Evolutionary conservation across 768 basidiomycete genomes (phyloP), one percentile per base, ranked within the genome.

Genomic region (Lentinula boryana): DNA sequence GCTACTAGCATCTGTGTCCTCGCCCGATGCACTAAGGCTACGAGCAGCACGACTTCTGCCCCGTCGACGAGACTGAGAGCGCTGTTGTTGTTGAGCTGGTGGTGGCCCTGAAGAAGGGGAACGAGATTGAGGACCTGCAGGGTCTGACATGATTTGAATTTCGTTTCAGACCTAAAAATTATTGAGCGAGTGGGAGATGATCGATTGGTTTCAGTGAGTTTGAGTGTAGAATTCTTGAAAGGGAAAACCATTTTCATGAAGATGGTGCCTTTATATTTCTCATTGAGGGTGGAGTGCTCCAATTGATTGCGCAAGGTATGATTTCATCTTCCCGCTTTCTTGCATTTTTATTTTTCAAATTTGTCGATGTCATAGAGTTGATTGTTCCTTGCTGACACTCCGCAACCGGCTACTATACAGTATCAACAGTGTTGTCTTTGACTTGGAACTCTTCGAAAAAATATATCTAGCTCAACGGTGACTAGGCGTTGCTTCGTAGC

Each of bases 301-400:
- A 56, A 55, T 27, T 55, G 16, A 35, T 35, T 41, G 38, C 40
- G 55, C 55, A 56, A 56, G 55, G 55, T 56, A 56, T 56, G 55
- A 56, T 38, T 56, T 56, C 55, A 56, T 43, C 4, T 5, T 21
- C 10, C 33, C 10, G 18, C n/a, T 27, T 27, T 27, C 18, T 36
- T 44, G 1, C 9, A 23, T 56, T 18, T 38, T 35, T 9, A 23
- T 27, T 41, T 27, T 7, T 31, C 55, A 43, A 48, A 13, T 18
- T 23, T n/a, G 21, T 6, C 27, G 48, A 18, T 49, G 48, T 38
- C 36, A 38, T 38, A 38, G 13, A 13, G 36, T 50, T 50, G 49
- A 50, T 50, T 23, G 49, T 27, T 44, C 43, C 43, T 44, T 44
- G n/a, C 36, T 38, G 36, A 38, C 13, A 13, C 36, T 38, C 5